Conservation (phyloP, 352 stramenopile genomes). For the Pythium phragmiticola region DNA sequence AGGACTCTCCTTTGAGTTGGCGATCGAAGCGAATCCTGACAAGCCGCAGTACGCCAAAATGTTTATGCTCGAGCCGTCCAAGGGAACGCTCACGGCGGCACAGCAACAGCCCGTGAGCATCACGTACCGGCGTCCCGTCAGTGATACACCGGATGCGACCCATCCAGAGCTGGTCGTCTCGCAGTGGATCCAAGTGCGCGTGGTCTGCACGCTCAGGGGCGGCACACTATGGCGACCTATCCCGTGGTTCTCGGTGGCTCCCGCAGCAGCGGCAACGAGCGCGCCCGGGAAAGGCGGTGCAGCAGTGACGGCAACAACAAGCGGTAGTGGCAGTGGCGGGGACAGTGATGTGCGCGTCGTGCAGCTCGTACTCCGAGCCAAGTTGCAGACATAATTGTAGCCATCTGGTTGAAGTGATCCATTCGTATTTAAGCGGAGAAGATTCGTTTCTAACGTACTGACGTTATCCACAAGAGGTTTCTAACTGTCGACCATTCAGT, state of each 20-base stretch:
- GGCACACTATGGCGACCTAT: conserved; percentile 27
- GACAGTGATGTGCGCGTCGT: conserved; percentile 27
- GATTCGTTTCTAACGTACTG: conserved; percentile 11
- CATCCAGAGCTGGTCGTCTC: conserved; percentile 24
- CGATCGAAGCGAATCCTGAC: conserved; percentile 43
- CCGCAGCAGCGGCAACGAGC: conserved; percentile 2
- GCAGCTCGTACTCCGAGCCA: conserved; percentile 27
- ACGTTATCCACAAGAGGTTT: neutral
- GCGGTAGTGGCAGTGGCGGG: neutral
- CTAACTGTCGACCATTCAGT: conserved; percentile 6
- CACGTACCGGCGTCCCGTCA: conserved; percentile 39
- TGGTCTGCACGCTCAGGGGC: conserved; percentile 27
- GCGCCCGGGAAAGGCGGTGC: neutral
- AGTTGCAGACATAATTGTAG: conserved; percentile 27
- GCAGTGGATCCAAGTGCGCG: conserved; percentile 34
- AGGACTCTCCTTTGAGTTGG: conserved; percentile 57
- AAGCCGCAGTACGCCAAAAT: conserved; percentile 52
- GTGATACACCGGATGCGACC: neutral
- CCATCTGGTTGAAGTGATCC: conserved; percentile 1
- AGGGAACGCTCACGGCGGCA: conserved; percentile 48
- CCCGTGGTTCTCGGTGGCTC: neutral
- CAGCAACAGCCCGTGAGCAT: conserved; percentile 61
- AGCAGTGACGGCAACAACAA: neutral
- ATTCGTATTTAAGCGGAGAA: conserved; percentile 21
- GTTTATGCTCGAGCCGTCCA: conserved; percentile 69